Evolutionary conservation across 2,329 filamentous ascomycete species (phyloP).

Genomic region (Scedosporium apiospermum): DNA sequence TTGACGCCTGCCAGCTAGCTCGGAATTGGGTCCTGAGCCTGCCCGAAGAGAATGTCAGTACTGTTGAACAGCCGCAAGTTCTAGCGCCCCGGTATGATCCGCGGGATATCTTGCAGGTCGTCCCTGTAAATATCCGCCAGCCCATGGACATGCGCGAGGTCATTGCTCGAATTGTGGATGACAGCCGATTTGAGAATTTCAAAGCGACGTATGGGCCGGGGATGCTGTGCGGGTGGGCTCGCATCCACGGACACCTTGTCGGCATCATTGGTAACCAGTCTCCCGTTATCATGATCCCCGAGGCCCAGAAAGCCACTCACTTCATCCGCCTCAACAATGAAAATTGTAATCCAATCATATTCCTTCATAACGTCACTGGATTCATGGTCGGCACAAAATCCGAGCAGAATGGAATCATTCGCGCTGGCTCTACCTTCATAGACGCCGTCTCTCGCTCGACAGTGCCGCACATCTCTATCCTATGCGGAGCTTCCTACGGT

Average conservation of each 20-base stretch:
- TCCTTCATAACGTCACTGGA: conserved; percentile 31
- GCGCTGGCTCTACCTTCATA: conserved; percentile 27
- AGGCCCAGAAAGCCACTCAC: conserved; percentile 25
- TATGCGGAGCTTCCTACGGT: conserved; percentile 29
- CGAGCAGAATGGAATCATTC: conserved; percentile 28
- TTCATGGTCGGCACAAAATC: conserved; percentile 32
- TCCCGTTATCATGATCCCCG: conserved; percentile 23
- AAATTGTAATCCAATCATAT: conserved; percentile 24
- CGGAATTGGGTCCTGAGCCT: conserved; percentile 4
- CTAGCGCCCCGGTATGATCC: conserved; percentile 14
- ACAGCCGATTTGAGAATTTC: conserved; percentile 22
- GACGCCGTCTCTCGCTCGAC: conserved; percentile 27
- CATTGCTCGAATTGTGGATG: conserved; percentile 25
- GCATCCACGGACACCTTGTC: conserved; percentile 20
- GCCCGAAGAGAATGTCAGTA: background rate
- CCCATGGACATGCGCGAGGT: conserved; percentile 18
- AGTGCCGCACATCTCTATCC: conserved; percentile 28
- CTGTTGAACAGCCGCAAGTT: background rate
- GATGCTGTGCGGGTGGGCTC: conserved; percentile 22
- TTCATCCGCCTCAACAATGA: conserved; percentile 31
- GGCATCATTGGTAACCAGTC: conserved; percentile 27
- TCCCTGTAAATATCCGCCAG: conserved; percentile 18
- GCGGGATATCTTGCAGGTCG: conserved; percentile 21
- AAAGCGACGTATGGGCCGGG: conserved; percentile 25
- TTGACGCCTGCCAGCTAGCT: conserved; percentile 8